Base-by-base conservation (phyloP, 1,139 yeast species). In the Candida anutae region DNA sequence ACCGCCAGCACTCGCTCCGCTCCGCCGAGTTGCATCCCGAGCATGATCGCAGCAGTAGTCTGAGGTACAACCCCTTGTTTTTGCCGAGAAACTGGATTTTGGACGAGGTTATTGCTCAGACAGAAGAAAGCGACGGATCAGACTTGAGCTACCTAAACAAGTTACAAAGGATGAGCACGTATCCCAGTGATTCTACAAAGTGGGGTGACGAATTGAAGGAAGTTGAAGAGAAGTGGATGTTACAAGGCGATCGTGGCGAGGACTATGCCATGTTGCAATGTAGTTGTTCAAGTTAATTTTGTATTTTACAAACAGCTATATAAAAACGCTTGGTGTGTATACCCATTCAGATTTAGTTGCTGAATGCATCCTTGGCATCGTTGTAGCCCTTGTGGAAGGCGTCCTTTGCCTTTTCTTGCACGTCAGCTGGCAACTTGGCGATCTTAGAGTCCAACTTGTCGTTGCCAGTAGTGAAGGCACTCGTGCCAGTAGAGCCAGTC, bases 11-110 rank as follows among this genome's bases (percentile, higher is more conserved):
- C 48, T 51, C 39, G 42, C 43, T 12, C 58, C 66, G 43, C 43
- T 60, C 58, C 4, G 40, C 38, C 11, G 25, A 39, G 6, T 28
- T 43, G 12, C 50, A 46, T 17, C 28, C 54, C 0, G 57, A 58
- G 21, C 54, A 53, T 12, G n/a, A n/a, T n/a, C 61, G 82, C 22
- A 40, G 38, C 3, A 42, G 62, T 6, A 71, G 85, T 33, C 45
- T 55, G 10, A 31, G 40, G 2, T 63, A 58, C 30, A 90, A 90
- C 45, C 98, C 98, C 3, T 47, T 72, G 22, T 88, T 90, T 45
- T 66, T 83, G 11, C 94, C 95, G 11, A 68, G 90, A 35, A 82
- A 78, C 39, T 85, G 95, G 90, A 76, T 88, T 28, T 59, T 90
- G 30, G 88, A 85, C 32, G 90, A 87, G 36, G 95, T 85, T 1